Conservation (phyloP, 2,329 filamentous ascomycete species). For the Penicillium nordicum region DNA sequence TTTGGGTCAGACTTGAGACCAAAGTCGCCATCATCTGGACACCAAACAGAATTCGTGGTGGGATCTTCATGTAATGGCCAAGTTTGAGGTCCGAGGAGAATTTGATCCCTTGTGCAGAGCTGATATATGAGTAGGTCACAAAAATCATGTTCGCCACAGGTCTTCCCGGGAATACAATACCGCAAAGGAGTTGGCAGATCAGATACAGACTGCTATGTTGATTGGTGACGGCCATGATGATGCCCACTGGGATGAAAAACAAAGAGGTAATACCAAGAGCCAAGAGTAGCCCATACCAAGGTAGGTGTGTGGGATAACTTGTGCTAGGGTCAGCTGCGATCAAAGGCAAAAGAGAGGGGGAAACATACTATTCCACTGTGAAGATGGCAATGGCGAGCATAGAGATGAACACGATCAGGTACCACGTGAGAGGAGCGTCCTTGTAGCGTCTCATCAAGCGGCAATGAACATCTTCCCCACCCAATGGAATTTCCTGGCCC, state of each 20-base stretch:
- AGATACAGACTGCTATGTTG: conserved; percentile 84
- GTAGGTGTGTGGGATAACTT: conserved; percentile 74
- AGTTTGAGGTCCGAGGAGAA: conserved; percentile 85
- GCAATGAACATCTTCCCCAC: conserved; percentile 76
- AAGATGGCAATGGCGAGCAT: conserved; percentile 81
- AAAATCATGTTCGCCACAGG: conserved; percentile 93
- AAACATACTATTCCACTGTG: conserved; percentile 73
- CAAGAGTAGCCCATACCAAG: conserved; percentile 81
- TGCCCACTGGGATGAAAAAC: conserved; percentile 86
- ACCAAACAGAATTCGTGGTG: conserved; percentile 57
- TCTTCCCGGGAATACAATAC: conserved; percentile 74
- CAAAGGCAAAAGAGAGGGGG: not conserved
- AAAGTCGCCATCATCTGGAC: conserved; percentile 59
- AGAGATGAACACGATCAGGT: conserved; percentile 67
- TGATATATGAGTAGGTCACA: conserved; percentile 87
- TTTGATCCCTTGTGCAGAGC: conserved; percentile 82
- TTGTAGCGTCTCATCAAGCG: conserved; percentile 78
- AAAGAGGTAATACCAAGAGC: conserved; percentile 73
- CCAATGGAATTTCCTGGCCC: conserved; percentile 49
- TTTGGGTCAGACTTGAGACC: conserved; percentile 75
- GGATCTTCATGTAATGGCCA: conserved; percentile 60
- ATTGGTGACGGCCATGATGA: conserved; percentile 90
- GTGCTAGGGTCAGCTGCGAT: conserved; percentile 14
- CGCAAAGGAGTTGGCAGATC: conserved; percentile 81
- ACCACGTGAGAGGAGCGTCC: conserved; percentile 79